Evolutionary conservation across 2,329 filamentous ascomycete genomes (phyloP), one percentile per base, ranked within the genome.

Genomic region (Fusarium bulbicola): DNA sequence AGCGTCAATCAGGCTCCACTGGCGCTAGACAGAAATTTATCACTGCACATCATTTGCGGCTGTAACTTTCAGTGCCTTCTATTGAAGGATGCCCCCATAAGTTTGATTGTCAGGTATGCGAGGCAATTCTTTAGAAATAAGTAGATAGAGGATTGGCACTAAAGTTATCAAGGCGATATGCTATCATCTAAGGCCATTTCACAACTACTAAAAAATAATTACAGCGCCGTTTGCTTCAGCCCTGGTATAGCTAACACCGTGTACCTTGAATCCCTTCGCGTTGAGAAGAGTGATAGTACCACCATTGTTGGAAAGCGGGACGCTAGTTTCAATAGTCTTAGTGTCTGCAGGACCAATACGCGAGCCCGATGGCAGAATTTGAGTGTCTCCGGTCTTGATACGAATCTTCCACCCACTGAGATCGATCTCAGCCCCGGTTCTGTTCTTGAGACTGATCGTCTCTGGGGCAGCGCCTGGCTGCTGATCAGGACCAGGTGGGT

Each of bases 81-180:
- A 13, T 16, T 7, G 1, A 42, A 21, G 3, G 14, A 13, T 12
- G 12, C 8, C 12, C 6, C n/a, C 20, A 3, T 8, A 8, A 45
- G 42, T 18, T 5, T 18, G 8, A 46, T 15, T 3, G 2, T 15
- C 8, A 20, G 6, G 4, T 15, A 46, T 13, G 5, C 5, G 0
- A 14, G 18, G 12, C 5, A 26, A 13, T 14, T 20, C 11, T 20
- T 1, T 1, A 4, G 16, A 9, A 28, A 20, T 6, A 15, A 30
- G 5, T 28, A 30, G 4, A 16, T n/a, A 16, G 6, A 8, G 26
- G 28, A 7, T 0, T 15, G 21, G 4, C 14, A n/a, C 14, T 30
- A 16, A n/a, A 21, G 10, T 5, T 4, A 8, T 0, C 0, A 1
- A 0, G 4, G 0, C 12, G 1, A 16, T n/a, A n/a, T 5, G 7